Evolutionary conservation across 129 eudicot genomes (phyloP).

Genomic region (Helianthus tuberosus): DNA sequence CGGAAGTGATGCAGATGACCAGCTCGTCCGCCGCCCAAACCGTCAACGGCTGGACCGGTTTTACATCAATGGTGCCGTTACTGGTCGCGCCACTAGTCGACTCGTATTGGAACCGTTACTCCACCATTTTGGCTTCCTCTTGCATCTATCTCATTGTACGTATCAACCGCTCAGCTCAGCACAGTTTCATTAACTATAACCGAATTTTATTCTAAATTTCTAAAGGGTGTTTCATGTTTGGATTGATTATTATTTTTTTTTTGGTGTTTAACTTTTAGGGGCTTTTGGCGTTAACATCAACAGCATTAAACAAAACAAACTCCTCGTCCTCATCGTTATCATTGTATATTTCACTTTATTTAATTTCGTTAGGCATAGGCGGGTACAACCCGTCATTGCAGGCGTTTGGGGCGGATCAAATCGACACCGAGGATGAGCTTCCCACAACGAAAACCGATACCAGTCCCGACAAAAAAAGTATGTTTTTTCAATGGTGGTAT

Average conservation of each 20-base stretch:
- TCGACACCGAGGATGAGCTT: conserved; percentile 56
- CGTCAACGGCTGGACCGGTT: conserved; percentile 87
- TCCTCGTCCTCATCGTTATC: conserved; percentile 45
- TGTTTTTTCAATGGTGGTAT: conserved; percentile 96
- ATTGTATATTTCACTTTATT: conserved; percentile 66
- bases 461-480: conserved; percentile 47
- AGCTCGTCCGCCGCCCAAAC: conserved; percentile 83
- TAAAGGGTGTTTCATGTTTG: no score
- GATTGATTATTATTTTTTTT: no score
- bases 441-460: conserved; percentile 51
- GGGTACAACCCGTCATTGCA: conserved; percentile 96
- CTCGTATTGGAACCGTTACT: conserved; percentile 76
- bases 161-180: background rate
- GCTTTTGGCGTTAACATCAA: conserved; percentile 77
- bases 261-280: conserved; percentile 49
- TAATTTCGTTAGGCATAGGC: conserved; percentile 84
- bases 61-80: conserved; percentile 88
- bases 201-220: no score
- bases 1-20: conserved; percentile 73
- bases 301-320: conserved; percentile 55
- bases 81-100: conserved; percentile 84
- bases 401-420: conserved; percentile 93
- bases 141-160: conserved; percentile 62
- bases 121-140: conserved; percentile 70
- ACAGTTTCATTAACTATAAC: no score